Base-by-base conservation (phyloP, 345 rosid species). In the Syzygium aromaticum region DNA sequence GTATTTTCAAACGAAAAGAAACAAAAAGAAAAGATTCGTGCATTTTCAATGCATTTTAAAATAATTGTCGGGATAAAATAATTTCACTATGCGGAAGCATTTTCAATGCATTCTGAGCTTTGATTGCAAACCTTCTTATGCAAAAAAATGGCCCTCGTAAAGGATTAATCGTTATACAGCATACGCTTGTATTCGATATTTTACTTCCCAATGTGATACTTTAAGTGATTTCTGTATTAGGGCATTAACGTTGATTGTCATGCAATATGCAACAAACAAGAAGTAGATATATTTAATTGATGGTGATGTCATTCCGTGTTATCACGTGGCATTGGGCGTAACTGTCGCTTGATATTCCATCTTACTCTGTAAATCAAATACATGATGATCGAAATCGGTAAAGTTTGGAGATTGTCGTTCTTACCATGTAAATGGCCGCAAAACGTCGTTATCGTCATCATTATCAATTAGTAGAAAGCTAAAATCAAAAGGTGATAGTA, bases 241-340 rank as follows among this genome's bases (percentile, higher is more conserved):
- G 3, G 52, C 3, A 25, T 59, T 59, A 27, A 5, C 15, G 0
- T 59, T 59, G 2, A 43, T 43, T 5, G 5, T 6, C 46, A 43
- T 43, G 46, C 5, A 40, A 40, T 40, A 40, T 3, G 43, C 5
- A 40, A 3, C 43, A 40, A 40, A 40, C 43, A 40, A 40, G 5
- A 40, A 40, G 6, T 40, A 40, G 43, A 40, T 40, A 40, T 40
- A 40, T 40, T 40, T 40, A 40, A 57, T 2, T 1, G 3, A 57
- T 57, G 28, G 15, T 0, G 0, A 57, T 6, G 6, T 15, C 15
- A 57, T 57, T 16, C 15, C 1, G 27, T 16, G 0, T 4, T 57
- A 25, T 25, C 38, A 63, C 15, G 15, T 11, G 0, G 1, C 40
- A 64, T 28, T 3, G 1, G 43, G 33, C 8, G 23, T 30, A 33